Conservation (phyloP, 164 flowering plant genomes). For the Vitis labrusca region DNA sequence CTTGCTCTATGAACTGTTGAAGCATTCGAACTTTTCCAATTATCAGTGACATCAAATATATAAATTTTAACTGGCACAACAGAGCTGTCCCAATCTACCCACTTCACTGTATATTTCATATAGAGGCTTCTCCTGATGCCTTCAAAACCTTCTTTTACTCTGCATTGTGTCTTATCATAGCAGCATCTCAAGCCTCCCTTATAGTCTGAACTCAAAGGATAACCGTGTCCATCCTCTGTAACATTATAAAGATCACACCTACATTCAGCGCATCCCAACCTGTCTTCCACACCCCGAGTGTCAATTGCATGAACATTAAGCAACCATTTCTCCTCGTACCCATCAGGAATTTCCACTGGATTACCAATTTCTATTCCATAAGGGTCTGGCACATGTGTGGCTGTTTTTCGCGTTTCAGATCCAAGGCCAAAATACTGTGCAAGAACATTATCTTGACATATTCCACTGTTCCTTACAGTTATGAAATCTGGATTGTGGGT, state of each 20-base stretch:
- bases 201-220: slow-evolving; percentile 48
- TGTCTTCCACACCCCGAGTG: slow-evolving; percentile 77
- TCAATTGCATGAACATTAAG: slow-evolving; percentile 92
- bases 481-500: slow-evolving; percentile 23
- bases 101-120: slow-evolving; percentile 73
- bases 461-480: slow-evolving; percentile 49
- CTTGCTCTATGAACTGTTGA: slow-evolving; percentile 16
- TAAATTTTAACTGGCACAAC: slow-evolving; percentile 77
- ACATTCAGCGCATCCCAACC: slow-evolving; percentile 85
- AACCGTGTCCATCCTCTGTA: slow-evolving; percentile 50
- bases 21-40: slow-evolving; percentile 31
- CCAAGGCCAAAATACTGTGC: slow-evolving; percentile 80
- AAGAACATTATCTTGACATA: slow-evolving; percentile 45
- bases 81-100: slow-evolving; percentile 70
- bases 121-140: slow-evolving; percentile 50
- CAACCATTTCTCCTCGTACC: slow-evolving; percentile 78
- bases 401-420: slow-evolving; percentile 74
- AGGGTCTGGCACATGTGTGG: slow-evolving; percentile 71
- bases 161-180: slow-evolving; percentile 67
- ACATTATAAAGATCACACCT: slow-evolving; percentile 78
- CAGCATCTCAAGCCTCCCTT: slow-evolving; percentile 78
- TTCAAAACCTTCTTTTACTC: slow-evolving; percentile 42
- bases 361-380: slow-evolving; percentile 85
- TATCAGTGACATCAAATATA: slow-evolving; percentile 83
- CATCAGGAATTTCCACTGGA: slow-evolving; percentile 56